Conservation (phyloP, 805 yeast species). For the Candida tammaniensis region DNA sequence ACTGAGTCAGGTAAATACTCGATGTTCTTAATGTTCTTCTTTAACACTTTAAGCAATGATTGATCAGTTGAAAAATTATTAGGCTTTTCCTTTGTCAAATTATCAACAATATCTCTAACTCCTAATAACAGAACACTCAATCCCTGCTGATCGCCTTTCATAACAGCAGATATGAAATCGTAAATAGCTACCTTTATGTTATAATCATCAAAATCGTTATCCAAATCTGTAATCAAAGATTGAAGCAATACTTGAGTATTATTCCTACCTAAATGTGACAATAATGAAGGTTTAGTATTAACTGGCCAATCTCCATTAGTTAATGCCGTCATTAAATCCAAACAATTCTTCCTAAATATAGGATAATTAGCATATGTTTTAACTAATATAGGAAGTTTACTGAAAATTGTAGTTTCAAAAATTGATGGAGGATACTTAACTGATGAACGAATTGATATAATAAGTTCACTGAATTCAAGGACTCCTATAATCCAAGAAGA, state of each 20-base stretch:
- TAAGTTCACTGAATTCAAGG: slow-evolving; percentile 53
- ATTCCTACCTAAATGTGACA: slow-evolving; percentile 75
- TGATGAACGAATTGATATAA: slow-evolving; percentile 56
- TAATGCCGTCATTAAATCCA: slow-evolving; percentile 55
- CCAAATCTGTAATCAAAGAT: slow-evolving; percentile 60
- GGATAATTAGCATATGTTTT: slow-evolving; percentile 52
- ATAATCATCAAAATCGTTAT: slow-evolving; percentile 52
- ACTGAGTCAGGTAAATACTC: slow-evolving; percentile 57
- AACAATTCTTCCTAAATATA: slow-evolving; percentile 46
- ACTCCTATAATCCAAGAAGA: slow-evolving; percentile 48
- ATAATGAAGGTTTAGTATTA: slow-evolving; percentile 67
- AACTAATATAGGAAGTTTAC: slow-evolving; percentile 54
- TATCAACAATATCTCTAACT: slow-evolving; percentile 49
- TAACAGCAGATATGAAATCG: slow-evolving; percentile 62
- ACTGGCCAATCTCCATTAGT: slow-evolving; percentile 55
- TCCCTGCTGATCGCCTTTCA: slow-evolving; percentile 76
- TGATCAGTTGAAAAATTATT: slow-evolving; percentile 4
- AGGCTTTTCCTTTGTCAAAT: slow-evolving; percentile 17
- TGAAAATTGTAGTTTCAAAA: slow-evolving; percentile 61
- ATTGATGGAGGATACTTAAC: slow-evolving; percentile 53
- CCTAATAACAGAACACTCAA: slow-evolving; percentile 67
- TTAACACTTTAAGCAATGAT: slow-evolving; percentile 56
- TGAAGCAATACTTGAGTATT: slow-evolving; percentile 58
- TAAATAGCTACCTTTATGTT: slow-evolving; percentile 54
- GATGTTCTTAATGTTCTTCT: slow-evolving; percentile 51